These are phyloP conservation scores for Wallacemonas sp. DNA, from an alignment of 208 protist species.

Conservation along the genomic window DNA sequence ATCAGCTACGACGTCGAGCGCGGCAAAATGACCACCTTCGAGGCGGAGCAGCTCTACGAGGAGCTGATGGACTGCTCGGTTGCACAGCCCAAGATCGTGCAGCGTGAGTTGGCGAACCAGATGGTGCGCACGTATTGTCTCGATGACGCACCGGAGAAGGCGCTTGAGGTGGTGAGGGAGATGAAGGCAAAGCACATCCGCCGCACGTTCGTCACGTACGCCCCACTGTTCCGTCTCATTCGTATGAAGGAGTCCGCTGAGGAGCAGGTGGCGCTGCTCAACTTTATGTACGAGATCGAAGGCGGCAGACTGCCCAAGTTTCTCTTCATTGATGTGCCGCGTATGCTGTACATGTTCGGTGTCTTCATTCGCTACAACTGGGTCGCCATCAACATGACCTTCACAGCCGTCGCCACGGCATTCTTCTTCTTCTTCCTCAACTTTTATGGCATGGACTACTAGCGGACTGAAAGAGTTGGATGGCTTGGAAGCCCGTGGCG, in stretches of 20 bases:
- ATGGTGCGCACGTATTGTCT: constrained; percentile 88
- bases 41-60: constrained; percentile 84
- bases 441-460: constrained; percentile 14
- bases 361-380: constrained; percentile 91
- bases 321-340: constrained; percentile 85
- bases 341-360: constrained; percentile 84
- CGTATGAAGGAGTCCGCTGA: constrained; percentile 61
- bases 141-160: constrained; percentile 72
- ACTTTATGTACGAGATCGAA: constrained; percentile 78
- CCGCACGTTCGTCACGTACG: constrained; percentile 90
- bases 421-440: constrained; percentile 33
- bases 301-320: constrained; percentile 80
- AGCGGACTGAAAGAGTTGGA: background rate
- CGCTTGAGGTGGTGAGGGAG: constrained; percentile 72
- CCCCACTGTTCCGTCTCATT: constrained; percentile 86
- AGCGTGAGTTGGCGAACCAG: constrained; percentile 88
- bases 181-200: constrained; percentile 79
- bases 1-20: constrained; percentile 87
- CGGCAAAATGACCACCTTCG: constrained; percentile 72
- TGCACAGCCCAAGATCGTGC: constrained; percentile 84
- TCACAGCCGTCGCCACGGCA: constrained; percentile 46
- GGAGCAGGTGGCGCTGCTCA: constrained; percentile 62
- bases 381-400: constrained; percentile 68
- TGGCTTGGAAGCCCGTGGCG: too few species aligned
- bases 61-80: constrained; percentile 90